A percentile compares a stretch with the other conserved stretches of the same genome.
Evolutionary conservation across 2,329 filamentous ascomycete genomes (phyloP).

Genomic region (Lachnellula suecica): DNA sequence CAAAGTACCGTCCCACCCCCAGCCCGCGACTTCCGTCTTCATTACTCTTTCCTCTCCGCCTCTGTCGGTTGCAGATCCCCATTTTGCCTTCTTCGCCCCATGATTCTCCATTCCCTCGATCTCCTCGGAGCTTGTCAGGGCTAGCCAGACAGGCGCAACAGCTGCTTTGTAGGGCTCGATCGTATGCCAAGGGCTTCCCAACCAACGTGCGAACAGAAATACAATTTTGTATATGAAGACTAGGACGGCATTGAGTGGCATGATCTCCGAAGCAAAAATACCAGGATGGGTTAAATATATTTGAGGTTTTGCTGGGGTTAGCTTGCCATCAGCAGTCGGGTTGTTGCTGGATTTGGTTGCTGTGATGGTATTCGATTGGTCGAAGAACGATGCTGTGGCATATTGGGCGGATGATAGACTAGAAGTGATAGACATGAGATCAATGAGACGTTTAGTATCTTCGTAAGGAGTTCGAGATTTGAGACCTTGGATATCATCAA

Average conservation of each 20-base stretch:
- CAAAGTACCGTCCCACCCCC: constrained; percentile 70
- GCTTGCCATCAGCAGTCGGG: constrained; percentile 7
- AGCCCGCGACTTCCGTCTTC: constrained; percentile 81
- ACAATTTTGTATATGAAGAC: constrained; percentile 65
- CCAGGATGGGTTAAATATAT: constrained; percentile 86
- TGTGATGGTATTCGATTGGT: constrained; percentile 30
- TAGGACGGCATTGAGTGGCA: constrained; percentile 71
- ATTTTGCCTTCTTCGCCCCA: constrained; percentile 65
- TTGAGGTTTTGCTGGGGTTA: constrained; percentile 46
- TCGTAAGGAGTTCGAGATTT: constrained; percentile 68
- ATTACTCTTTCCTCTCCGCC: constrained; percentile 61
- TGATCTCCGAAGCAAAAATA: constrained; percentile 77
- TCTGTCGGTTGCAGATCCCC: constrained; percentile 73
- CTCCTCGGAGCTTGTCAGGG: constrained; percentile 63
- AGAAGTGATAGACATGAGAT: constrained; percentile 75
- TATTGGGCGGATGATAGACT: constrained; percentile 62
- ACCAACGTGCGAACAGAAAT: constrained; percentile 70
- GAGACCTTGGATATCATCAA: constrained; percentile 79
- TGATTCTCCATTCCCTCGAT: constrained; percentile 53
- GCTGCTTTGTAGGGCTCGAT: constrained; percentile 76
- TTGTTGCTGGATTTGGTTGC: constrained; percentile 21
- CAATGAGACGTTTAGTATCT: constrained; percentile 81
- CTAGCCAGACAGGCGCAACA: constrained; percentile 73
- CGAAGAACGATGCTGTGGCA: constrained; percentile 57
- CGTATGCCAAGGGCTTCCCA: constrained; percentile 88